These are phyloP conservation scores for Leccinum sublutescens DNA, from an alignment of 768 basidiomycete species.

Conservation along the genomic window DNA sequence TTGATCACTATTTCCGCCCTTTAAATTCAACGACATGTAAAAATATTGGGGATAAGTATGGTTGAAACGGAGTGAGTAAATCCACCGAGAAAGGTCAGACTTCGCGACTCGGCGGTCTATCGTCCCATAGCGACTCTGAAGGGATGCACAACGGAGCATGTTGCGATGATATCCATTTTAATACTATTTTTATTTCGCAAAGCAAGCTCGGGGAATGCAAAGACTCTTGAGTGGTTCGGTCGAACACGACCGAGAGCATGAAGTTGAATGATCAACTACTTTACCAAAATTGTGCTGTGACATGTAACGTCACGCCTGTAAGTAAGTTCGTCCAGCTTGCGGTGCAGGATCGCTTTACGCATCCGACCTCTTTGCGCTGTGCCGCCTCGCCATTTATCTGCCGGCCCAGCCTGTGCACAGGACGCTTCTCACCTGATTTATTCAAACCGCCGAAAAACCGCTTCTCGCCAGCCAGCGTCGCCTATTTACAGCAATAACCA, in stretches of 20 bases:
- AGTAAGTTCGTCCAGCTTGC: conserved; percentile 35
- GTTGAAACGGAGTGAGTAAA: neutral
- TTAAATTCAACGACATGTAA: neutral
- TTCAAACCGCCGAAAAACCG: conserved; percentile 11
- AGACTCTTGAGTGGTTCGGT: conserved; percentile 1
- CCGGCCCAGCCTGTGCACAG: conserved; percentile 2
- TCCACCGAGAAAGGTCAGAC: neutral
- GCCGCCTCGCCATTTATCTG: conserved; percentile 9
- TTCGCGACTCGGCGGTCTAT: neutral
- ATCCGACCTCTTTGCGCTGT: conserved; percentile 20
- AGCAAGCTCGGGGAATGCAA: neutral
- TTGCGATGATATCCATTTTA: neutral
- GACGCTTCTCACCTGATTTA: conserved; percentile 13
- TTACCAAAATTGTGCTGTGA: conserved; percentile 33
- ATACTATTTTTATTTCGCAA: neutral
- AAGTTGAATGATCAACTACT: conserved; percentile 28
- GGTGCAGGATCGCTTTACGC: conserved; percentile 28
- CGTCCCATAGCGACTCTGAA: neutral
- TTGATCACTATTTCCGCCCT: neutral
- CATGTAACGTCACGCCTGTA: conserved; percentile 37
- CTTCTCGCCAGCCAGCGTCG: conserved; percentile 2
- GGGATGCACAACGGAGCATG: neutral
- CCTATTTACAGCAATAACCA: conserved; percentile 16
- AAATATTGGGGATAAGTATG: neutral
- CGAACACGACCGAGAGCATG: conserved; percentile 19